Evolutionary conservation across 2,329 filamentous ascomycete species (phyloP).

Genomic region (Metarhizium humberi): DNA sequence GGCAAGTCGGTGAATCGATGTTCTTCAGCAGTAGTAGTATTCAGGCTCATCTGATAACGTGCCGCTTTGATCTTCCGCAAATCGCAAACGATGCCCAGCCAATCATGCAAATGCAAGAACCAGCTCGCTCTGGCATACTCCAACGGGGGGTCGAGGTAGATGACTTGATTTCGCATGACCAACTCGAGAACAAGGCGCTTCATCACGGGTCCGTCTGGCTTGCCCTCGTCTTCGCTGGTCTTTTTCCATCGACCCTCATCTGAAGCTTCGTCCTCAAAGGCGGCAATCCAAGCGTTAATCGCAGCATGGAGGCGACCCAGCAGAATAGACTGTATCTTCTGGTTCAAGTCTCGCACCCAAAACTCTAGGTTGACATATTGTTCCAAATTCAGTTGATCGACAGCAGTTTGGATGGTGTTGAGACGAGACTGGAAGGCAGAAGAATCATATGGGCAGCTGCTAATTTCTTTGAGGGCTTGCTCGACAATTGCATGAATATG

Average conservation of each 20-base stretch:
- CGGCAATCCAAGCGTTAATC: constrained; percentile 76
- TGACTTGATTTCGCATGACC: constrained; percentile 95
- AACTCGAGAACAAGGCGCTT: constrained; percentile 78
- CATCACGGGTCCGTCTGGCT: constrained; percentile 53
- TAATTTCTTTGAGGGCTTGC: constrained; percentile 73
- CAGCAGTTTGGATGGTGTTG: constrained; percentile 79
- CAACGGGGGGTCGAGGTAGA: constrained; percentile 88
- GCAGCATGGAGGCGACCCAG: constrained; percentile 76
- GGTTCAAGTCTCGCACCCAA: constrained; percentile 85
- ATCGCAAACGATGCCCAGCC: constrained; percentile 88
- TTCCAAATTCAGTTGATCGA: constrained; percentile 93
- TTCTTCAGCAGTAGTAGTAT: constrained; percentile 55
- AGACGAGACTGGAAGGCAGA: constrained; percentile 72
- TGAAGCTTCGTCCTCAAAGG: constrained; percentile 59
- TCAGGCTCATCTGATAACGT: constrained; percentile 82
- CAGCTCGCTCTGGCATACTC: constrained; percentile 88
- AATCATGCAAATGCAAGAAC: constrained; percentile 85
- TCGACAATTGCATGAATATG: constrained; percentile 74
- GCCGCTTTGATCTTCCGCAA: constrained; percentile 91
- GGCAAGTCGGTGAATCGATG: constrained; percentile 77
- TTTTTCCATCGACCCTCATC: constrained; percentile 46
- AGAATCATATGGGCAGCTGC: constrained; percentile 73
- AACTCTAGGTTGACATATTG: constrained; percentile 87
- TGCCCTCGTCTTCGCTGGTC: constrained; percentile 33
- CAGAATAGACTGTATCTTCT: constrained; percentile 71